Percentiles rank a stretch among this genome's conserved stretches.
These are phyloP conservation scores for Solanum arcanum DNA, from an alignment of 257 asterid species.

Conservation along the genomic window DNA sequence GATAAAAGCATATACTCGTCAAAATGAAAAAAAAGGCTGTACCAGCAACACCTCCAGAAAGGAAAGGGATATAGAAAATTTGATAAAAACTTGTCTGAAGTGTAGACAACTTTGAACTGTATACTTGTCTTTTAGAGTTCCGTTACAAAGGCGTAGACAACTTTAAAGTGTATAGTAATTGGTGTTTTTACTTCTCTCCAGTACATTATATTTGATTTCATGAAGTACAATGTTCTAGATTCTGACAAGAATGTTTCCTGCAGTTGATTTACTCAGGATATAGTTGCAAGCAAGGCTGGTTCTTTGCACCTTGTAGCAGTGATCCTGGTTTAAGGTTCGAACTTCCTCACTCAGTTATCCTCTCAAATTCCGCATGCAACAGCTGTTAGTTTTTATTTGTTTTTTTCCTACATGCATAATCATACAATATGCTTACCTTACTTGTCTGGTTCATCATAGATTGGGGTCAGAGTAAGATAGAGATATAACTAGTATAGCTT, in stretches of 20 bases:
- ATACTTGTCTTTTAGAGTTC: neutral
- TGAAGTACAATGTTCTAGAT: neutral
- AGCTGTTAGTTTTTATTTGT: neutral
- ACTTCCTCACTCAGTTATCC: slow-evolving; percentile 1
- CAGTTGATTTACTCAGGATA: slow-evolving; percentile 88
- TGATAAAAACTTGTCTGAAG: neutral
- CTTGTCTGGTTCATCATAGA: neutral
- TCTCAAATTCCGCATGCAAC: neutral
- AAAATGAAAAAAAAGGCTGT: neutral
- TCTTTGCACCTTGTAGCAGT: slow-evolving; percentile 85
- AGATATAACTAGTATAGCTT: neutral
- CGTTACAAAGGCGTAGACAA: neutral
- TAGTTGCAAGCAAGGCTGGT: slow-evolving; percentile 95
- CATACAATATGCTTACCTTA: neutral
- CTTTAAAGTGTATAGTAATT: neutral
- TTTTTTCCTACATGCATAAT: neutral
- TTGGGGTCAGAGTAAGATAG: neutral
- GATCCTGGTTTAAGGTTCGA: slow-evolving; percentile 76
- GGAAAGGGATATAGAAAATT: neutral
- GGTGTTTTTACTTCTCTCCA: neutral
- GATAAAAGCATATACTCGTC: neutral
- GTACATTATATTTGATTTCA: neutral
- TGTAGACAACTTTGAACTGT: neutral
- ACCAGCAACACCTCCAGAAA: neutral
- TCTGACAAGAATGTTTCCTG: slow-evolving; percentile 7